phyloP scores from a whole-genome alignment of 345 rosid species.

The Syzygium jambos region DNA sequence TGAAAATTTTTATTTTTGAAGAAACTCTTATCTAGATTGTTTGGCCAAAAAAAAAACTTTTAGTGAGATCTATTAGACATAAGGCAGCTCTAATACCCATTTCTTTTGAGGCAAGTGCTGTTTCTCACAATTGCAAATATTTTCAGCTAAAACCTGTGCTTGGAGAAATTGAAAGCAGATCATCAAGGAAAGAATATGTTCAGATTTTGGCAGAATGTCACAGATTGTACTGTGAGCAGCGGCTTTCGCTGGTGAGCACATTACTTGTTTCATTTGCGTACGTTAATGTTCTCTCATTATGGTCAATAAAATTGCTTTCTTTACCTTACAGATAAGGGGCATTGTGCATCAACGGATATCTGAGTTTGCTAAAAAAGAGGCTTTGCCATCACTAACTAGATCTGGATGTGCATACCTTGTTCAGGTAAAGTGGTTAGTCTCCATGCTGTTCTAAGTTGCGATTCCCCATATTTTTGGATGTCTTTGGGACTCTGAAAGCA shows the following conservation, averaged over 20 bases:
- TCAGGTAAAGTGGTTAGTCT: slow-evolving; percentile 45
- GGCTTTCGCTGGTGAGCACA: slow-evolving; percentile 74
- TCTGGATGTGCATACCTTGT: slow-evolving; percentile 94
- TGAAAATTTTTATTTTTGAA: neutral
- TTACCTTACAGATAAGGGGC: slow-evolving; percentile 55
- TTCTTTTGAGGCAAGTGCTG: neutral
- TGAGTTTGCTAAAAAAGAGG: slow-evolving; percentile 86
- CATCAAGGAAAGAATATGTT: slow-evolving; percentile 80
- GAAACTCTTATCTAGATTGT: neutral
- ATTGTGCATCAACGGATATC: slow-evolving; percentile 83
- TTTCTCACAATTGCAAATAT: neutral
- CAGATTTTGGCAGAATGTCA: slow-evolving; percentile 90
- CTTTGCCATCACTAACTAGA: slow-evolving; percentile 88
- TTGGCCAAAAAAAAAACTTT: neutral
- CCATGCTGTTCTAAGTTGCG: neutral
- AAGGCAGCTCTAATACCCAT: neutral
- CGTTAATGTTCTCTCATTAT: neutral
- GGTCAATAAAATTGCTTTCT: neutral
- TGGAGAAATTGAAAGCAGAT: slow-evolving; percentile 90
- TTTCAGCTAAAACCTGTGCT: slow-evolving; percentile 85
- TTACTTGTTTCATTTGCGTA: neutral
- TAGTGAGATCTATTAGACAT: neutral
- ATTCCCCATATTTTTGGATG: neutral
- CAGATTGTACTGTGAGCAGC: slow-evolving; percentile 85
- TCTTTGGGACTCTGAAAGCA: neutral